Conservation (phyloP, 225 moss, liverwort and hornwort genomes). For the Pseudisothecium myosuroides region DNA sequence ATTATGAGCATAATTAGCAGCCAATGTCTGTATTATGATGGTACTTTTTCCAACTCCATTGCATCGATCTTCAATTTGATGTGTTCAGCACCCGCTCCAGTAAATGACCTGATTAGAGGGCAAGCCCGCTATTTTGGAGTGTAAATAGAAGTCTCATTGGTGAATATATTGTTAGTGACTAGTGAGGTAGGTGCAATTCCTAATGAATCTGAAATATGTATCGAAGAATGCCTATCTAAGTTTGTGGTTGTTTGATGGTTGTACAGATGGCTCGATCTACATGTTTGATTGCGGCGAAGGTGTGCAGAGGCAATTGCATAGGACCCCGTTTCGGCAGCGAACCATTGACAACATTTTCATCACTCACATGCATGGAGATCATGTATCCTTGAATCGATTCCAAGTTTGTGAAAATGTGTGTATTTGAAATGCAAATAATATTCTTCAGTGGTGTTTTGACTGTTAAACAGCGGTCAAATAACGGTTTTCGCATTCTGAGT, state of each 20-base stretch:
- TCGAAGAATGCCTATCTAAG: neutral
- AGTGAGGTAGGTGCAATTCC: neutral
- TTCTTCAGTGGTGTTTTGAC: neutral
- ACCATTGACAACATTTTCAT: conserved; percentile 80
- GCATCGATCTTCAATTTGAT: neutral
- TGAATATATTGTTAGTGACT: neutral
- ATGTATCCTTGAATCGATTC: conserved; percentile 66
- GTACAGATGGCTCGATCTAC: conserved; percentile 70
- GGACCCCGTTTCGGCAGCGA: conserved; percentile 76
- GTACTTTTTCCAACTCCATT: neutral
- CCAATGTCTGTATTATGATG: neutral
- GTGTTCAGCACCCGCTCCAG: neutral
- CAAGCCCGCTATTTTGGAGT: neutral
- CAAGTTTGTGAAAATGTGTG: neutral
- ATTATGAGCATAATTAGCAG: neutral
- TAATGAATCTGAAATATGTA: neutral
- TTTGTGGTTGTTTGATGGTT: neutral
- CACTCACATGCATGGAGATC: conserved; percentile 99
- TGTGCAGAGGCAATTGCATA: conserved; percentile 73
- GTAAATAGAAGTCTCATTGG: neutral
- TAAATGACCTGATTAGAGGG: neutral
- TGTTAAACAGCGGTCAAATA: neutral
- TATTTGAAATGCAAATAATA: neutral
- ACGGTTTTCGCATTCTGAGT: neutral
- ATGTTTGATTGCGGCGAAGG: conserved; percentile 99